These are phyloP conservation scores for Beauveria caledonica DNA, from an alignment of 2,329 filamentous ascomycete species.

Conservation along the genomic window DNA sequence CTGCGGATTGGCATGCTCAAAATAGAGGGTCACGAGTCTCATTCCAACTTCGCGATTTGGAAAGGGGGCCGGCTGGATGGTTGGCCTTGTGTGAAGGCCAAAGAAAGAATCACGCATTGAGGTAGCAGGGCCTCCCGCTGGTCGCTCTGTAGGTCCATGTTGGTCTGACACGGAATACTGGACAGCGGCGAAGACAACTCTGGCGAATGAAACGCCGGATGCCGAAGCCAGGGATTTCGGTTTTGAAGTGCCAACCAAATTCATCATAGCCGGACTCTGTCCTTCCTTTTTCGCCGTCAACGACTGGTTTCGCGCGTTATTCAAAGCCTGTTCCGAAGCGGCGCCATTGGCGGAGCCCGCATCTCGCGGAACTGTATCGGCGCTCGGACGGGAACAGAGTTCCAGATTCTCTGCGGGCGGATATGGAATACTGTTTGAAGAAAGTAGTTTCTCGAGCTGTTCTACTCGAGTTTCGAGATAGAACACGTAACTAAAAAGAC, in stretches of 20 bases:
- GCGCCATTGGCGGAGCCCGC: slow-evolving; percentile 25
- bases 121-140: slow-evolving; percentile 43
- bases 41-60: slow-evolving; percentile 67
- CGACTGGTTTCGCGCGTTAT: slow-evolving; percentile 19
- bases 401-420: slow-evolving; percentile 65
- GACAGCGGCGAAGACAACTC: slow-evolving; percentile 89
- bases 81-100: slow-evolving; percentile 84
- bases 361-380: slow-evolving; percentile 19
- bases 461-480: slow-evolving; percentile 83
- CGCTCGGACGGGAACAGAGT: slow-evolving; percentile 42
- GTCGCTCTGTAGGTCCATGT: slow-evolving; percentile 36
- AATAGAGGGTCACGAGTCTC: slow-evolving; percentile 74
- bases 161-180: slow-evolving; percentile 59
- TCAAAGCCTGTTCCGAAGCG: slow-evolving; percentile 16
- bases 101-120: slow-evolving; percentile 96
- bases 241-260: slow-evolving; percentile 69
- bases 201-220: slow-evolving; percentile 87
- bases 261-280: slow-evolving; percentile 48
- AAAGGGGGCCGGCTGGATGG: slow-evolving; percentile 77
- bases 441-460: slow-evolving; percentile 71
- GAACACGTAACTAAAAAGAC: slow-evolving; percentile 66
- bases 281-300: slow-evolving; percentile 26
- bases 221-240: slow-evolving; percentile 75
- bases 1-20: slow-evolving; percentile 93
- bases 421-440: slow-evolving; percentile 60